These are phyloP conservation scores for Pythium utonaiense DNA, from an alignment of 352 stramenopile species.

Conservation along the genomic window DNA sequence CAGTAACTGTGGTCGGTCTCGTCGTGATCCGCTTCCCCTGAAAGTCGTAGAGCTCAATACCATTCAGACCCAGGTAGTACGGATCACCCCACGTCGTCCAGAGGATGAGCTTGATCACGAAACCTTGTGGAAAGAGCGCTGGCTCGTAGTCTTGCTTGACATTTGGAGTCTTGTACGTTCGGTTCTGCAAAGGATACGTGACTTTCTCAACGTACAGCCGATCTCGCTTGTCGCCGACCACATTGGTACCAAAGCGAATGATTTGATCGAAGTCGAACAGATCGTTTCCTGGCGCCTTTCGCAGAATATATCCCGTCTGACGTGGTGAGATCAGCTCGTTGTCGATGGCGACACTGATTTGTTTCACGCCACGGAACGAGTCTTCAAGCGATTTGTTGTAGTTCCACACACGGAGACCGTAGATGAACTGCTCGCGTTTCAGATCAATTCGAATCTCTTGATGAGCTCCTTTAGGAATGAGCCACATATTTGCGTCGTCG, in stretches of 20 bases:
- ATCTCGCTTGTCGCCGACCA: conserved; percentile 13
- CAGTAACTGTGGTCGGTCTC: conserved; percentile 37
- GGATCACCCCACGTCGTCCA: conserved; percentile 84
- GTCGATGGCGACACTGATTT: conserved; percentile 49
- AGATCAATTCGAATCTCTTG: conserved; percentile 62
- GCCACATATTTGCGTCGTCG: conserved; percentile 90
- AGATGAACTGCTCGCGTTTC: conserved; percentile 44
- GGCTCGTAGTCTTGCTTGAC: conserved; percentile 88
- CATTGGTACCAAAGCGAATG: conserved; percentile 32
- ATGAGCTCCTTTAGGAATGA: conserved; percentile 57
- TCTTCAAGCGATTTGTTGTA: conserved; percentile 83
- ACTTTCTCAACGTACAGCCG: conserved; percentile 36
- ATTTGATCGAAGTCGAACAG: conserved; percentile 77
- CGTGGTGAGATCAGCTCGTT: conserved; percentile 44
- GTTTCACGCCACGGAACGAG: conserved; percentile 62
- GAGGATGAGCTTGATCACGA: conserved; percentile 80
- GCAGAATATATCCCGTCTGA: conserved; percentile 57
- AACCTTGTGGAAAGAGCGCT: conserved; percentile 73
- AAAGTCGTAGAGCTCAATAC: conserved; percentile 76
- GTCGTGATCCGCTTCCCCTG: conserved; percentile 36
- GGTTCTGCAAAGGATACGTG: conserved; percentile 33
- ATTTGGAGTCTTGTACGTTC: conserved; percentile 68
- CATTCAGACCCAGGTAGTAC: conserved; percentile 81
- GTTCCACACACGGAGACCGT: conserved; percentile 74
- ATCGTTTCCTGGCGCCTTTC: conserved; percentile 70